Evolutionary conservation across 2,329 filamentous ascomycete species (phyloP).

Genomic region (Pseudophaeomoniella oleicola): DNA sequence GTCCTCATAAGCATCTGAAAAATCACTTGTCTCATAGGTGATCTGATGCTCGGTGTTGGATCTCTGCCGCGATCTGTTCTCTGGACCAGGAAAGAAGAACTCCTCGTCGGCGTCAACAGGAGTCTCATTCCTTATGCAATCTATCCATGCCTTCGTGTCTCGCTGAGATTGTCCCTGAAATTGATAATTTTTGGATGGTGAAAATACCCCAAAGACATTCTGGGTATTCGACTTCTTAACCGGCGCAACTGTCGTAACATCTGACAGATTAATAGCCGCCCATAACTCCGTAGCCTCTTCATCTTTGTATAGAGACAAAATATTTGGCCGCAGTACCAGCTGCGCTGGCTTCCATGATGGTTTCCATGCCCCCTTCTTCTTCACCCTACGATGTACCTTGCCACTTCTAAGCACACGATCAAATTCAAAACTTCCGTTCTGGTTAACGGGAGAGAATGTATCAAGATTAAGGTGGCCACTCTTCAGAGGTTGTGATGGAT

Average conservation of each 20-base stretch:
- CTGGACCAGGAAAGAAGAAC: conserved; percentile 44
- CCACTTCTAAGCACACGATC: conserved; percentile 87
- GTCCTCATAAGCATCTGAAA: conserved; percentile 23
- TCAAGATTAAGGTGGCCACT: conserved; percentile 41
- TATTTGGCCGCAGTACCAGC: conserved; percentile 78
- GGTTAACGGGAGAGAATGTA: conserved; percentile 71
- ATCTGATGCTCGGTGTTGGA: conserved; percentile 18
- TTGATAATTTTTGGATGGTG: conserved; percentile 79
- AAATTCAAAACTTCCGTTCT: conserved; percentile 91
- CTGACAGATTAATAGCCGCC: conserved; percentile 74
- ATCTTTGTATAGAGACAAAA: conserved; percentile 85
- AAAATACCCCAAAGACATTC: conserved; percentile 85
- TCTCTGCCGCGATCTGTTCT: conserved; percentile 11
- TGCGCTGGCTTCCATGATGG: conserved; percentile 84
- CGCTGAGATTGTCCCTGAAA: conserved; percentile 60
- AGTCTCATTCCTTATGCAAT: conserved; percentile 62
- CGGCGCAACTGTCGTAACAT: conserved; percentile 78
- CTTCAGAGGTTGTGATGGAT: conserved; percentile 12
- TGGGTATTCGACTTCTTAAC: conserved; percentile 78
- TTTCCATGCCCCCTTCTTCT: conserved; percentile 52
- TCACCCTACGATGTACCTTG: conserved; percentile 72
- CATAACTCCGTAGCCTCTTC: conserved; percentile 79
- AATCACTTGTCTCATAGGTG: conserved; percentile 20
- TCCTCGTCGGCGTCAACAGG: conserved; percentile 81
- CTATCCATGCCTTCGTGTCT: conserved; percentile 78